Conservation (phyloP, 345 rosid genomes). For the Draba incana region DNA sequence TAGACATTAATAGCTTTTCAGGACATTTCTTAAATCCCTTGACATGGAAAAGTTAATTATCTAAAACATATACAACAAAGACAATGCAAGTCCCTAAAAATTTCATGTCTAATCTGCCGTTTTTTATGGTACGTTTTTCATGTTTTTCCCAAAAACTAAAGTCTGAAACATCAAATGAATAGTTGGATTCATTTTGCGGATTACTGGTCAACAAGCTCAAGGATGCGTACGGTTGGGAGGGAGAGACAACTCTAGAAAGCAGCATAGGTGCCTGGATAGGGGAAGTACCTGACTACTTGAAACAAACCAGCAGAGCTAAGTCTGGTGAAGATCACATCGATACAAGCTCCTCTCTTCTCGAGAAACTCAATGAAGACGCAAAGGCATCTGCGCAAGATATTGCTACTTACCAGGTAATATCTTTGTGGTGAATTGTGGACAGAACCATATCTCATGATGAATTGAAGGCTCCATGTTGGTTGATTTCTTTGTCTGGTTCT, state of each 20-base stretch:
- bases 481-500: conserved; percentile 5
- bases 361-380: conserved; percentile 48
- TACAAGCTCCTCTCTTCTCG: conserved; percentile 43
- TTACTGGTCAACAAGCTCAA: conserved; percentile 57
- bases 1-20: too few species aligned
- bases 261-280: conserved; percentile 69
- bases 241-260: conserved; percentile 49
- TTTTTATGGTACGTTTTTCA: too few species aligned
- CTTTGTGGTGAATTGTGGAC: neutral
- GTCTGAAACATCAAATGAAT: conserved; percentile 31
- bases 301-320: conserved; percentile 42
- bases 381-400: conserved; percentile 64
- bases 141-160: conserved; percentile 20
- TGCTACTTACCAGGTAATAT: conserved; percentile 76
- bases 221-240: conserved; percentile 66
- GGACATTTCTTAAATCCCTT: too few species aligned
- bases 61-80: too few species aligned
- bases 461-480: conserved; percentile 10
- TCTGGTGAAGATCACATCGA: conserved; percentile 40
- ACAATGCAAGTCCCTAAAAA: too few species aligned
- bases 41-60: too few species aligned
- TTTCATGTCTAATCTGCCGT: too few species aligned
- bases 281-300: conserved; percentile 64
- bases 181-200: conserved; percentile 60
- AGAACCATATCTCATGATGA: neutral